These are phyloP conservation scores for Discostella pseudostelligera DNA, from an alignment of 108 stramenopile genomes.

Conservation along the genomic window DNA sequence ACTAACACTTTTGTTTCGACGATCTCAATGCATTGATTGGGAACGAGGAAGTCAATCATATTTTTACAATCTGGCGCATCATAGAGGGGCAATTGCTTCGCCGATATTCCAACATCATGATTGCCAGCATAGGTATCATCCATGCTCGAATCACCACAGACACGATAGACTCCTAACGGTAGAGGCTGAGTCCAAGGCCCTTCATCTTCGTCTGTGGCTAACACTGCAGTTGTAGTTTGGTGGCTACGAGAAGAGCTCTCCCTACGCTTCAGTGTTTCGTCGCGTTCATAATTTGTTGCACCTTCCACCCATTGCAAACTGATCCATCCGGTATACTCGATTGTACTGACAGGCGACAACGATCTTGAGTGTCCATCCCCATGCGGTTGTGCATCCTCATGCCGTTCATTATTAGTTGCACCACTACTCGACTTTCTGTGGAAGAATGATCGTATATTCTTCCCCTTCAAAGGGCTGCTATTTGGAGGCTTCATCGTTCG, in stretches of 20 bases:
- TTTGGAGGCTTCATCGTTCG: not conserved
- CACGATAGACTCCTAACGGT: conserved; percentile 38
- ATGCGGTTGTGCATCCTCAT: not conserved
- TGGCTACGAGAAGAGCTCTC: not conserved
- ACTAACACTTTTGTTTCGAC: conserved; percentile 36
- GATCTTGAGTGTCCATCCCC: conserved; percentile 13
- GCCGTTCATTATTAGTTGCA: not conserved
- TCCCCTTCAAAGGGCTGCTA: conserved; percentile 4
- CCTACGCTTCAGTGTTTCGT: conserved; percentile 12
- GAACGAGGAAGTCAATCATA: conserved; percentile 16
- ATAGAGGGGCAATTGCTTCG: conserved; percentile 14
- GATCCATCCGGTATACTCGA: conserved; percentile 44
- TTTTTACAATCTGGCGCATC: conserved; percentile 25
- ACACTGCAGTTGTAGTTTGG: not conserved
- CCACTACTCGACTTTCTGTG: not conserved
- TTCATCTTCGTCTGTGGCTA: conserved; percentile 35
- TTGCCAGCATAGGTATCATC: not conserved
- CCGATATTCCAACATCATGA: not conserved
- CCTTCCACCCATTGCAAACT: conserved; percentile 33
- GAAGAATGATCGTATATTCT: not conserved
- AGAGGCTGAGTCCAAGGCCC: conserved; percentile 42
- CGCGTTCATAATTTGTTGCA: conserved; percentile 18
- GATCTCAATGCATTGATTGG: conserved; percentile 27
- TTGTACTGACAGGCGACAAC: conserved; percentile 27
- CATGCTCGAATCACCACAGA: not conserved